Conservation (phyloP, 2,329 filamentous ascomycete genomes). For the Verticillium alfalfae region DNA sequence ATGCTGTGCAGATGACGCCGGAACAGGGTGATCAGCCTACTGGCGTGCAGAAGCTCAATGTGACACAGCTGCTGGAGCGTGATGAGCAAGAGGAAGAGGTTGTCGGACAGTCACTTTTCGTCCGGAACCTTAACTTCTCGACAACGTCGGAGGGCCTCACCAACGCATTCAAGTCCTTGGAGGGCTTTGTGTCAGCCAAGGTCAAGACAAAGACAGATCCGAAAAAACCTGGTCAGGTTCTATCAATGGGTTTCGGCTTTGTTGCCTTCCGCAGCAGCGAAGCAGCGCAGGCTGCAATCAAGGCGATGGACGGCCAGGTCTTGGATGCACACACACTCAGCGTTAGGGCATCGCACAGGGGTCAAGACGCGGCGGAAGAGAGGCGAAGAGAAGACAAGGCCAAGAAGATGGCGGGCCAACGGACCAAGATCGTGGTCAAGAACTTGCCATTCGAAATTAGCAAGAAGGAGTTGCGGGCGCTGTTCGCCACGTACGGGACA, state of each 20-base stretch:
- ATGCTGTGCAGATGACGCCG: slow-evolving; percentile 17
- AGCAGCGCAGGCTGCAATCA: slow-evolving; percentile 73
- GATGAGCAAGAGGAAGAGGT: slow-evolving; percentile 48
- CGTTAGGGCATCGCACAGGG: slow-evolving; percentile 83
- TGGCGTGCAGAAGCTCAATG: slow-evolving; percentile 57
- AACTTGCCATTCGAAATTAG: slow-evolving; percentile 94
- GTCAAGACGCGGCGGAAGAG: slow-evolving; percentile 81
- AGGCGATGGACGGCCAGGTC: slow-evolving; percentile 80
- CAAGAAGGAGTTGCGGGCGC: slow-evolving; percentile 82
- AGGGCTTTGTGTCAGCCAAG: slow-evolving; percentile 81
- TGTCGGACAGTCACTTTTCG: slow-evolving; percentile 78
- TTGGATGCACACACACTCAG: slow-evolving; percentile 84
- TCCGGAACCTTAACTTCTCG: slow-evolving; percentile 89
- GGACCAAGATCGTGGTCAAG: slow-evolving; percentile 95
- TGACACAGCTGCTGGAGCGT: slow-evolving; percentile 61
- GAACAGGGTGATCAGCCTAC: slow-evolving; percentile 27
- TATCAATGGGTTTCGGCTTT: slow-evolving; percentile 98
- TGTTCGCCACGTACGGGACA: slow-evolving; percentile 88
- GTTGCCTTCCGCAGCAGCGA: slow-evolving; percentile 77
- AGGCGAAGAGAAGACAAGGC: slow-evolving; percentile 74
- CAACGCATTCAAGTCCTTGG: slow-evolving; percentile 72
- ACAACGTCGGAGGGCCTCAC: slow-evolving; percentile 74
- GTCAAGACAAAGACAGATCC: slow-evolving; percentile 92
- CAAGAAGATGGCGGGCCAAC: slow-evolving; percentile 70
- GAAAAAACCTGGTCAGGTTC: slow-evolving; percentile 79